Base-by-base conservation (phyloP, 176 grass and related monocot species). In the Guadua angustifolia region DNA sequence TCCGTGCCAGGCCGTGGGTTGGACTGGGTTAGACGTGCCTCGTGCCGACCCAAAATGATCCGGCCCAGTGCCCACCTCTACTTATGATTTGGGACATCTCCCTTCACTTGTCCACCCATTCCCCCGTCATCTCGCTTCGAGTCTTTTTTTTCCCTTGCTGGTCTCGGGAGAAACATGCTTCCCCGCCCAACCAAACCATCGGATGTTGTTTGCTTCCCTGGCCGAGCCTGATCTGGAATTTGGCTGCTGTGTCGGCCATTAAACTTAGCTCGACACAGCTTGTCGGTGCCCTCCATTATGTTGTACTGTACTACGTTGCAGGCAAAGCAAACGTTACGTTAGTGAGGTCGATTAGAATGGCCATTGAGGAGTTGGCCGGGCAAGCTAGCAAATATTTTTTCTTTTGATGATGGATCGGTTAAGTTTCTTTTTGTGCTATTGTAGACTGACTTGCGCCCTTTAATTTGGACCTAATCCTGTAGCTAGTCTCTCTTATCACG, bases 371-470 rank as follows among this genome's bases (percentile, higher is more conserved):
- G 70, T 18, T 75, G 62, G 67, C 45, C 33, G 66, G 58, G 32
- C 63, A 73, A 86, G 44, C 19, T n/a, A n/a, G n/a, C n/a, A n/a
- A 24, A 61, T 13, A 11, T n/a, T 1, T 36, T 4, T 9, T 57
- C 57, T 2, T 24, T 60, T 5, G 13, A 36, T 1, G 17, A 40
- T n/a, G 24, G 47, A 25, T 51, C 63, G 63, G 14, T n/a, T n/a
- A n/a, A n/a, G n/a, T 45, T 69, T 33, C 51, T 69, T 77, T 88
- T 83, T 71, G 71, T 82, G 79, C 55, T 21, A 44, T 71, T 71
- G 40, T 69, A 53, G 56, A 12, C n/a, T 9, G 63, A 17, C 33
- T 8, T 46, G 47, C 18, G 44, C 53, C 3, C 21, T 64, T n/a
- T n/a, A n/a, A n/a, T n/a, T 66, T 35, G 64, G 49, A 69, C 47